Evolutionary conservation across 2,329 filamentous ascomycete species (phyloP).

Genomic region (Ascochyta pisi): DNA sequence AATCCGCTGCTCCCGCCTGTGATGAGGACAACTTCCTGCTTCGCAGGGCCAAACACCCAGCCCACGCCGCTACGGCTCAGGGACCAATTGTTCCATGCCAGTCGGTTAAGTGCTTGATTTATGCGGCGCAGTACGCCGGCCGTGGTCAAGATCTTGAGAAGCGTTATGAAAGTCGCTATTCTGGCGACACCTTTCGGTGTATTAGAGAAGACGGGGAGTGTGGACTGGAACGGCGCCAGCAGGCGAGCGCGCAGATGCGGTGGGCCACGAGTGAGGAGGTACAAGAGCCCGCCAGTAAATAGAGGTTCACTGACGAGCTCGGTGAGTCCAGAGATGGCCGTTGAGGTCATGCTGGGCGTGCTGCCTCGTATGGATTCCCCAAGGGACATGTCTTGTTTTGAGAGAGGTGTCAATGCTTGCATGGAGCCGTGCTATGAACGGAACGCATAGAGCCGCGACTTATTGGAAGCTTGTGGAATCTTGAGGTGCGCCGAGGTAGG

Average conservation of each 20-base stretch:
- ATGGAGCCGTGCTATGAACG: not conserved
- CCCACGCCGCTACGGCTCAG: constrained; percentile 30
- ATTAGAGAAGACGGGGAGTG: constrained; percentile 16
- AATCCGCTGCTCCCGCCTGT: constrained; percentile 41
- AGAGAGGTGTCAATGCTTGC: no score
- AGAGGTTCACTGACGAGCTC: constrained; percentile 22
- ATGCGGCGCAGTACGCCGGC: constrained; percentile 25
- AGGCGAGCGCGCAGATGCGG: constrained; percentile 28
- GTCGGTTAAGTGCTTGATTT: constrained; percentile 26
- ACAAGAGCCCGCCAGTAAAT: constrained; percentile 31
- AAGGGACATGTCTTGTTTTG: not conserved
- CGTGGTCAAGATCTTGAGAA: constrained; percentile 32
- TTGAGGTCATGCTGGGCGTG: constrained; percentile 11
- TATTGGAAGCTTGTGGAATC: not conserved
- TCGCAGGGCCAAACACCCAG: constrained; percentile 30
- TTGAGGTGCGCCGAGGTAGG: constrained; percentile 4
- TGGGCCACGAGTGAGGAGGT: constrained; percentile 35
- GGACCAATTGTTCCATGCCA: constrained; percentile 48
- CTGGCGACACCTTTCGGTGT: constrained; percentile 29
- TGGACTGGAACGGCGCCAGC: constrained; percentile 30
- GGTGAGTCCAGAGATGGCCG: constrained; percentile 2
- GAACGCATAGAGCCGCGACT: not conserved
- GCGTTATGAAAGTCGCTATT: constrained; percentile 22
- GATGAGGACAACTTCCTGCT: constrained; percentile 37
- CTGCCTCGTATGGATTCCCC: not conserved